Evolutionary conservation across 495 filamentous ascomycete species (phyloP), one percentile per base, ranked within the genome.

Genomic region (Aspergillus haitiensis): DNA sequence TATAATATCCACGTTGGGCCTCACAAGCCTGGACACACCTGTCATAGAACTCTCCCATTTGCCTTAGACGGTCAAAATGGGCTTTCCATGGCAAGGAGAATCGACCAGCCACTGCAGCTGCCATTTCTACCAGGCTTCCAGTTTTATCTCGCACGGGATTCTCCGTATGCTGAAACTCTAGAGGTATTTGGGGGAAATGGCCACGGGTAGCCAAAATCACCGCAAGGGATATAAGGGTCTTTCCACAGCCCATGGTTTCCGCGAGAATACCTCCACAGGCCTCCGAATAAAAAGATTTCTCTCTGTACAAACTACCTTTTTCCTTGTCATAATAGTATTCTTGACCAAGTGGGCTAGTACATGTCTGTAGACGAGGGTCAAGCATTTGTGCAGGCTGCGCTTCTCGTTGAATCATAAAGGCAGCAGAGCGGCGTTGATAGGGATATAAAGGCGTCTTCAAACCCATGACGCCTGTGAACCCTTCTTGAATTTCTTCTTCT

Each of bases 141-240:
- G 82, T 82, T 15, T 64, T 72, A 6, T 67, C 52, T 49, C 81
- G 80, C 8, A 76, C 66, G 0, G 68, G 75, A 31, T 70, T 71
- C n/a, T 72, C 67, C 37, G 70, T 70, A 18, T 77, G 64, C 39
- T 81, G 81, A 63, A 86, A 84, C 54, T 86, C 74, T 2, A 83
- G 78, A 3, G 92, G 91, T 7, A 88, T 81, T 7, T 74, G 72
- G 3, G 91, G 82, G 7, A 86, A 80, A 56, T 93, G 82, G 35
- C 86, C 80, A 62, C 82, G 85, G 0, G 91, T 96, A 10, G 90
- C 86, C n/a, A 95, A 76, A 40, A 97, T 90, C 2, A 93, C 74
- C 33, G 92, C 82, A 15, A 98, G 76, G 57, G 89, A 91, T 9
- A 98, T 95, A 32, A 97, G 71, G 0, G 93, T 97, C 75, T 98